phyloP scores from a whole-genome alignment of 2,329 filamentous ascomycete genomes.

The Monosporascus sp. region DNA sequence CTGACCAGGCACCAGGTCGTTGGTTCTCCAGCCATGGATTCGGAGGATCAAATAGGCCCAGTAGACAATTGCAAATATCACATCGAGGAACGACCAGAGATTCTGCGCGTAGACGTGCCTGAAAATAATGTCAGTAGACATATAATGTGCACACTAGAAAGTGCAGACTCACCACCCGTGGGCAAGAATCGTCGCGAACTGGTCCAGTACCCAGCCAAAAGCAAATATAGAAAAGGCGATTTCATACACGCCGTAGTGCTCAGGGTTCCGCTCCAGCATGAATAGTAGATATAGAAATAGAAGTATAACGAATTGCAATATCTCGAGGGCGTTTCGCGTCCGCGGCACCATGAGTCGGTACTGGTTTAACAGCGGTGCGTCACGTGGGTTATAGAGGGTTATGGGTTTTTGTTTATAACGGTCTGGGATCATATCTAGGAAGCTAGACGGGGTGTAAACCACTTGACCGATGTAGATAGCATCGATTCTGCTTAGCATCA shows the following conservation, averaged over 20 bases:
- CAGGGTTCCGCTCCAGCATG: constrained; percentile 64
- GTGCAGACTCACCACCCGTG: constrained; percentile 54
- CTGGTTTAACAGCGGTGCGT: constrained; percentile 74
- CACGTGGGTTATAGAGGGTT: constrained; percentile 71
- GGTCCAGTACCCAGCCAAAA: constrained; percentile 74
- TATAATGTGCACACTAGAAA: neutral
- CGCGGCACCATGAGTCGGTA: constrained; percentile 80
- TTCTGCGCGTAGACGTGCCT: constrained; percentile 84
- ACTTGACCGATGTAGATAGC: constrained; percentile 78
- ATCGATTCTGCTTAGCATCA: constrained; percentile 47
- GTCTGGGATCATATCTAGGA: constrained; percentile 79
- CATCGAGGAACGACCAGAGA: constrained; percentile 81
- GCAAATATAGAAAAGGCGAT: constrained; percentile 67
- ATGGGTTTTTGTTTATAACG: constrained; percentile 82
- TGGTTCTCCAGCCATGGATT: constrained; percentile 55
- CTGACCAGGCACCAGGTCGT: constrained; percentile 45
- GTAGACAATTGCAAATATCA: constrained; percentile 71
- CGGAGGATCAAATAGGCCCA: constrained; percentile 63
- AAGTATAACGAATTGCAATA: constrained; percentile 67
- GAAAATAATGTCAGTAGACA: constrained; percentile 3
- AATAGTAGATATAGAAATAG: constrained; percentile 65
- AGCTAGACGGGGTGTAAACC: constrained; percentile 76
- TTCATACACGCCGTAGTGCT: constrained; percentile 53
- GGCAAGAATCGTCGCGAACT: constrained; percentile 70
- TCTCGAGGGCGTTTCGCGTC: constrained; percentile 71